Evolutionary conservation across 106 monocot genomes (phyloP), one percentile per base, ranked within the genome.

Genomic region (Cymbidium sinense): DNA sequence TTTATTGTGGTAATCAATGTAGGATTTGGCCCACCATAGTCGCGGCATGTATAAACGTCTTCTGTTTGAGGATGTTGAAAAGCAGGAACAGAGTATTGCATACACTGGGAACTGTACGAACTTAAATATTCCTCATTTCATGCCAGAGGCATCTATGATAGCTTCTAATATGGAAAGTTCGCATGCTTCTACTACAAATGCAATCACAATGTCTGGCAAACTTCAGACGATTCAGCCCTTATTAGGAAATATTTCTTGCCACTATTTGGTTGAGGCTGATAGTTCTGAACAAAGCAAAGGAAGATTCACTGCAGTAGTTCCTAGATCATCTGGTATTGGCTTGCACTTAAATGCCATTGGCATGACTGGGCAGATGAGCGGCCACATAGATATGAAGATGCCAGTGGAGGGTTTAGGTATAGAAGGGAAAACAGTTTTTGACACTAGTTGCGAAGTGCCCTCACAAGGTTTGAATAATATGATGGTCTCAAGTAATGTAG

Each of bases 1-100:
- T 78, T 79, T n/a, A 77, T 28, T 61, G 12, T 30, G 23, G n/a
- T 58, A 82, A 17, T 79, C 64, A 34, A 75, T 87, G 75, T 75
- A 91, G 91, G 91, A 87, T 36, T 37, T 52, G 70, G 31, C 70
- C 77, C 86, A 84, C 44, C 67, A 77, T 83, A 81, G 79, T 64
- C 82, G 82, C 80, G 84, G 70, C 65, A 88, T 86, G 88, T 79
- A 87, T 55, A 91, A 86, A 75, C 88, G 91, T 69, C 86, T 91
- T 81, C 81, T 82, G 27, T 91, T 91, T 80, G 88, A 87, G 76
- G 65, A 78, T 70, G 39, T 67, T 77, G 87, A 83, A 31, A 79
- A 69, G 75, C 43, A 69, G 52, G 78, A 17, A 21, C 12, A 23
- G 74, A 64, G 20, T 30, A 28, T 33, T 70, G 70, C 51, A 30